Base-by-base conservation (phyloP, 768 basidiomycete genomes). In the Podaxis carcinomalis region DNA sequence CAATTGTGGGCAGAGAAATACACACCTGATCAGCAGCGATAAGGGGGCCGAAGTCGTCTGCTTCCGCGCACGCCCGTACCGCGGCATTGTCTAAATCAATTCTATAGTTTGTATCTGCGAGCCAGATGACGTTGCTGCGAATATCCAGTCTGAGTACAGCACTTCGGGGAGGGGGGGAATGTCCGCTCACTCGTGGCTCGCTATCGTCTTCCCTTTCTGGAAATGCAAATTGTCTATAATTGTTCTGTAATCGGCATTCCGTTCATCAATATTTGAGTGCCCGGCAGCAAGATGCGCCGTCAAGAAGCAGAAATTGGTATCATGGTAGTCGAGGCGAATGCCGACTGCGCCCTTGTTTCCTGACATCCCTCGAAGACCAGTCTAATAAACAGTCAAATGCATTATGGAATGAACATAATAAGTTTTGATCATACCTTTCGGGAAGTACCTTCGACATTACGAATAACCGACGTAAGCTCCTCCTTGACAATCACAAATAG, bases 231-330 rank as follows among this genome's bases (percentile, higher is more conserved):
- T 93, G 53, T 83, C 81, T 9, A 80, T 80, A 57, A 99, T 96
- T 5, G 97, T 98, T 57, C 82, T 78, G 68, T 95, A 98, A 73
- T 99, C 97, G 10, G 87, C 82, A 68, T 98, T 95, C 27, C 97
- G 83, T 70, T 98, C 97, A 36, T 89, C 88, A 3, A 93, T 78
- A 67, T 96, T 96, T 5, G 82, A 69, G 68, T 97, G 95, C 5
- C 97, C 97, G n/a, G 97, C 95, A 14, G 97, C 95, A 44, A 98
- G 82, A 73, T 98, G 97, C 3, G 93, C 93, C 7, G 96, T 98
- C 63, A 99, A 72, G 75, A 98, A 95, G 75, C 97, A 99, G 68
- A 98, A 89, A 59, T 84, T 90, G 7, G 95, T 92, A 69, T 95
- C 94, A 65, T 91, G 82, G 67, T 92, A 93, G 28, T 98, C 92